Conservation (phyloP, 768 basidiomycete genomes). For the Aureoboletus auriporus region DNA sequence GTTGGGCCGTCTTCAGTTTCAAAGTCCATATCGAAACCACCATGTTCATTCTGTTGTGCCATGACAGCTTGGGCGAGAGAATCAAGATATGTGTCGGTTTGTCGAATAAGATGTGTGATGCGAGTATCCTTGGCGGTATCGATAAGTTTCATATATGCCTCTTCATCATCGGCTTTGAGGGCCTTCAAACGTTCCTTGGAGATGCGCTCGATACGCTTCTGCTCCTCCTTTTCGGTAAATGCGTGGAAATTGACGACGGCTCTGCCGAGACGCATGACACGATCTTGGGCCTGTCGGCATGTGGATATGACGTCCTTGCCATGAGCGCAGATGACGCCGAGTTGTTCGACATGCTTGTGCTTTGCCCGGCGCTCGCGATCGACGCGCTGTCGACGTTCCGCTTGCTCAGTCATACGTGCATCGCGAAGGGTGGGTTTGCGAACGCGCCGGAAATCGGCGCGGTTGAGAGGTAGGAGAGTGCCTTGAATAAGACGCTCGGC, state of each 20-base stretch:
- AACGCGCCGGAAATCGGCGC: slow-evolving; percentile 82
- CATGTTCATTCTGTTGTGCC: slow-evolving; percentile 81
- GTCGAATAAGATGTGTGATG: slow-evolving; percentile 91
- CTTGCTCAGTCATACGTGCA: slow-evolving; percentile 82
- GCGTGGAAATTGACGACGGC: slow-evolving; percentile 81
- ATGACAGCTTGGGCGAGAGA: slow-evolving; percentile 91
- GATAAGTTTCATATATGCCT: slow-evolving; percentile 98
- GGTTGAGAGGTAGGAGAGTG: slow-evolving; percentile 84
- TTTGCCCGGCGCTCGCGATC: slow-evolving; percentile 95
- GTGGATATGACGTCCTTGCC: slow-evolving; percentile 69
- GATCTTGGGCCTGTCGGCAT: slow-evolving; percentile 63
- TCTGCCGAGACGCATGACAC: slow-evolving; percentile 60
- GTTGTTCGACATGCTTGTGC: slow-evolving; percentile 94
- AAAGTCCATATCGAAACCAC: slow-evolving; percentile 33
- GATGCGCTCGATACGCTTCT: slow-evolving; percentile 92
- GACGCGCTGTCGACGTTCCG: slow-evolving; percentile 85
- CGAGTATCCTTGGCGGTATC: slow-evolving; percentile 99
- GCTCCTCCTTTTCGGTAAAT: slow-evolving; percentile 95
- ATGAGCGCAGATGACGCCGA: slow-evolving; percentile 80
- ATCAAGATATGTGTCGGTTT: slow-evolving; percentile 94
- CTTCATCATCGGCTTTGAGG: slow-evolving; percentile 96
- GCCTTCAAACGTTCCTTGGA: slow-evolving; percentile 98
- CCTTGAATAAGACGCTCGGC: slow-evolving; percentile 87
- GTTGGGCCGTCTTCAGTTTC: slow-evolving; percentile 71
- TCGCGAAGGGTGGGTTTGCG: slow-evolving; percentile 87